Evolutionary conservation across 1,139 yeast genomes (phyloP), one percentile per base, ranked within the genome.

Genomic region (Debaryomyces sp.): DNA sequence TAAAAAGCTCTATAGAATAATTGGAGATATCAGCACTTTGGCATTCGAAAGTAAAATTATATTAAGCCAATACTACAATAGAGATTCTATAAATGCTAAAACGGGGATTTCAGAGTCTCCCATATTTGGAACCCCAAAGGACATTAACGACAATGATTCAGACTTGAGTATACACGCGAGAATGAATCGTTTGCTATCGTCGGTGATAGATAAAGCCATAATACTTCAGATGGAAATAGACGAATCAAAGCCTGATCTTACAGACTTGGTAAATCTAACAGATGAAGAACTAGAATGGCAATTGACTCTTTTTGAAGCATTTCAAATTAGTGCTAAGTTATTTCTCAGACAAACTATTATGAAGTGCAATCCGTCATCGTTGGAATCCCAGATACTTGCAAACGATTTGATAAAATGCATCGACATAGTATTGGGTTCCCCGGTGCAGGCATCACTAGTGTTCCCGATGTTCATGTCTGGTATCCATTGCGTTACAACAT

Each of bases 401-500:
- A 74, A 75, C 47, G 84, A 84, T 53, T 68, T 87, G 47, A 63
- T 79, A 30, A 75, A 79, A 49, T 77, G 87, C 50, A 65, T 88
- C 30, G 90, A 86, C 57, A 73, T 82, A 4, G 75, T 88, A 3
- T 63, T 89, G 38, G 89, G 82, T 2, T 76, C 92, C 0, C 78
- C 82, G 1, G 87, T 87, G 32, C 92, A 87, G 59, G 85, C 89
- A 5, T 81, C 87, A 2, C 66, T 87, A 17, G 86, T 87, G 40
- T 87, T 88, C 64, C 96, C 96, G 0, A 66, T 87, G 53, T 89
- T 89, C 60, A 82, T 88, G 30, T 86, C 91, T 0, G 94, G 95
- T 1, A 79, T 88, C 56, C 85, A 84, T 61, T 80, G 88, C 57
- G 78, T 82, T 7, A 68, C 77, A 1, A 66, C 68, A 4, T 66